Evolutionary conservation across 108 stramenopile genomes (phyloP).

Genomic region (Nitzschia sp.): DNA sequence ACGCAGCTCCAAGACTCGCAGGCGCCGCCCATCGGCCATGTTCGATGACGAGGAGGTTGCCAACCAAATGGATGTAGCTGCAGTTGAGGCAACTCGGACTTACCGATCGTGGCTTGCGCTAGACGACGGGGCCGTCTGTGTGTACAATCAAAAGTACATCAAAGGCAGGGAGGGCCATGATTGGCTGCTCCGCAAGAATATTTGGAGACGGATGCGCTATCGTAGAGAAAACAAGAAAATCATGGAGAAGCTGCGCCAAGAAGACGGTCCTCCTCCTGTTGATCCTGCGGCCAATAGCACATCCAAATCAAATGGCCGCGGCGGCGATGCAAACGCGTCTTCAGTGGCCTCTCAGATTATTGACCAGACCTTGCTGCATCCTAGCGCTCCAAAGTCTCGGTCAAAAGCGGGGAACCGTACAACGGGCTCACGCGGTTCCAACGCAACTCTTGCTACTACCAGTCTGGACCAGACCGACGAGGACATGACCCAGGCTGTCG

Average conservation of each 20-base stretch:
- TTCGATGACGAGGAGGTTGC: slow-evolving; percentile 53
- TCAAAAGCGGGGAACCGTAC: background rate
- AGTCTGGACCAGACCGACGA: background rate
- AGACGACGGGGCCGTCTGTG: slow-evolving; percentile 58
- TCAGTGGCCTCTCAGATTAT: slow-evolving; percentile 29
- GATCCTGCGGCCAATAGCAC: slow-evolving; percentile 2
- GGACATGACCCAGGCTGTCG: slow-evolving; percentile 35
- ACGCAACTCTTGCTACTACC: background rate
- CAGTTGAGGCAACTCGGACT: slow-evolving; percentile 85
- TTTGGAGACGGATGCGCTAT: slow-evolving; percentile 91
- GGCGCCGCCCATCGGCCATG: slow-evolving; percentile 21
- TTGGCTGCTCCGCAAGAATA: slow-evolving; percentile 86
- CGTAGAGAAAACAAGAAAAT: slow-evolving; percentile 81
- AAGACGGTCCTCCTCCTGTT: background rate
- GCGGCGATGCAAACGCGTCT: background rate
- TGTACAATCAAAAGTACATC: slow-evolving; percentile 88
- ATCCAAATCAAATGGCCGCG: background rate
- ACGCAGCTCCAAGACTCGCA: slow-evolving; percentile 8
- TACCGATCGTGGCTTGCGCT: slow-evolving; percentile 67
- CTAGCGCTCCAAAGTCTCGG: background rate
- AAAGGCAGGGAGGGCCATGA: slow-evolving; percentile 83
- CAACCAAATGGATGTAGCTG: slow-evolving; percentile 71
- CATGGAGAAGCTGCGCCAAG: slow-evolving; percentile 43
- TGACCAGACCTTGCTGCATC: slow-evolving; percentile 24
- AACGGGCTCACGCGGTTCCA: background rate